Percentiles rank a stretch among this genome's conserved stretches.
Evolutionary conservation across 768 basidiomycete species (phyloP).

Genomic region (Kwoniella newhampshirensis): DNA sequence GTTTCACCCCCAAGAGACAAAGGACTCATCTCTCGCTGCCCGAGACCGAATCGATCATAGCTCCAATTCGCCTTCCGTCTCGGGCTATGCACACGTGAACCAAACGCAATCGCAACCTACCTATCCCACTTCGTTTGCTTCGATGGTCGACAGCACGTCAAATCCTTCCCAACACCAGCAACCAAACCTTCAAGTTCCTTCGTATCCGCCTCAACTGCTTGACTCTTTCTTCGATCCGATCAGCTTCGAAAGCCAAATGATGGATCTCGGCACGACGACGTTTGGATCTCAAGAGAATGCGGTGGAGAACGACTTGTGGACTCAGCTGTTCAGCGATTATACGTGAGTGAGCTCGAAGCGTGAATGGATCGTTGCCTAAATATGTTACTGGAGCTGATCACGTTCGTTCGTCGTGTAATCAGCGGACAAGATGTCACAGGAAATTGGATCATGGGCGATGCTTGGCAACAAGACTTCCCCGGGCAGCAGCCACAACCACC

Average conservation of each 20-base stretch:
- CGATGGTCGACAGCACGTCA: no score
- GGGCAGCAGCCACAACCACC: background rate
- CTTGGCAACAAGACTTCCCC: background rate
- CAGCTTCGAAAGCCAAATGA: background rate
- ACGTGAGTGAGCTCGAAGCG: conserved; percentile 17
- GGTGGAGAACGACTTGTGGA: conserved; percentile 30
- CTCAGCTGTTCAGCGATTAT: conserved; percentile 25
- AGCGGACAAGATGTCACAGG: conserved; percentile 12
- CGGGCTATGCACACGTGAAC: no score
- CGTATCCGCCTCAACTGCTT: background rate
- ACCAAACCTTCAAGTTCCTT: conserved; percentile 1
- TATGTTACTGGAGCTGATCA: background rate
- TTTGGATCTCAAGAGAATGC: conserved; percentile 11
- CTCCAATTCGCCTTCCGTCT: no score
- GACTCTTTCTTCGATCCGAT: conserved; percentile 6
- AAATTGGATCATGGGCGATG: background rate
- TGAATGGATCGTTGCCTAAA: no score
- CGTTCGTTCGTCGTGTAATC: background rate
- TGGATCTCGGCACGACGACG: conserved; percentile 5
- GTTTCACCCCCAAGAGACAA: no score
- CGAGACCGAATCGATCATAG: no score
- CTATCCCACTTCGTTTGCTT: no score
- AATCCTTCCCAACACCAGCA: background rate
- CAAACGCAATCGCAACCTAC: no score
- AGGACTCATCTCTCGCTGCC: no score